These are phyloP conservation scores for Begonia loranthoides DNA, from an alignment of 306 rosid species.

Conservation along the genomic window DNA sequence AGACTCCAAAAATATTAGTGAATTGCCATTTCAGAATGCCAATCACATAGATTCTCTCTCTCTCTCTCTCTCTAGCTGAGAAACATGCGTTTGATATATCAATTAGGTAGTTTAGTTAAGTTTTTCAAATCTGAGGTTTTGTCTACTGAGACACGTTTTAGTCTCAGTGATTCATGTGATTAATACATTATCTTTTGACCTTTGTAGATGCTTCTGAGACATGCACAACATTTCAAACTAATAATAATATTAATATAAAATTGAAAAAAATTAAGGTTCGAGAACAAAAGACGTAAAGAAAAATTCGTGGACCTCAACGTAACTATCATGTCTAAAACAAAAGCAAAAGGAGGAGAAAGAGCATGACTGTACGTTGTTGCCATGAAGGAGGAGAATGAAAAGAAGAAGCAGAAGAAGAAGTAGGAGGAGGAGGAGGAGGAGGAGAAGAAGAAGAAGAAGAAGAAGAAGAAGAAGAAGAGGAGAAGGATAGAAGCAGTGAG, in stretches of 20 bases:
- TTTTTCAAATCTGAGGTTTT: too few relatives aligned
- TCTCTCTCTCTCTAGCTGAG: neutral
- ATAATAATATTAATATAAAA: neutral
- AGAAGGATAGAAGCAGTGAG: neutral
- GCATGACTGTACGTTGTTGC: slow-evolving; percentile 10
- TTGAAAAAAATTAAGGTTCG: slow-evolving; percentile 1
- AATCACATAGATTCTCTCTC: slow-evolving; percentile 11
- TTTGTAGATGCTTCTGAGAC: too few relatives aligned
- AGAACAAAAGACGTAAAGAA: slow-evolving; percentile 10
- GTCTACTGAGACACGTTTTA: too few relatives aligned
- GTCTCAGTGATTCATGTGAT: too few relatives aligned
- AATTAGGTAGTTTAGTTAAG: too few relatives aligned
- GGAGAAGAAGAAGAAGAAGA: neutral
- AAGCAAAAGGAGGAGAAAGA: slow-evolving; percentile 8
- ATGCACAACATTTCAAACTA: too few relatives aligned
- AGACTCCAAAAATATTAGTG: slow-evolving; percentile 16
- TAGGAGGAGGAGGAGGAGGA: neutral
- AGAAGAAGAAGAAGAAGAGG: neutral
- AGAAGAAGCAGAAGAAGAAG: neutral
- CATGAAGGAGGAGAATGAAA: neutral
- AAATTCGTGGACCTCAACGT: slow-evolving; percentile 1
- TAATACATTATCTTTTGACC: too few relatives aligned
- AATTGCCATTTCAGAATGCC: slow-evolving; percentile 25
- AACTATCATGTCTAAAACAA: slow-evolving; percentile 6
- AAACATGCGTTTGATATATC: too few relatives aligned